Evolutionary conservation across 208 protist genomes (phyloP), one percentile per base, ranked within the genome.

Genomic region (Angomonas ambiguus): DNA sequence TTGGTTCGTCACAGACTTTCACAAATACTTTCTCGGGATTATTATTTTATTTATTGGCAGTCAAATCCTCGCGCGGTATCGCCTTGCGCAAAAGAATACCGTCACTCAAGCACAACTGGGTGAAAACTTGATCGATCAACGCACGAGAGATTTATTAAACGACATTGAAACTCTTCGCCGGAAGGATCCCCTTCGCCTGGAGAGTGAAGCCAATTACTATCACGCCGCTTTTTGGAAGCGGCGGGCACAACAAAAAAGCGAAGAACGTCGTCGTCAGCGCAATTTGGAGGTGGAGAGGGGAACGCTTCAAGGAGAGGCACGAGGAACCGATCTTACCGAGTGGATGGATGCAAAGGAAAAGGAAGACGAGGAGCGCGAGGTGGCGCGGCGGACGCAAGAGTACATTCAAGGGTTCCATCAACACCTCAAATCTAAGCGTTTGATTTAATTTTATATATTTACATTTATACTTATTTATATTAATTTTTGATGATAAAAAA

Each of bases 351-450:
- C 89, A 38, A 95, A 95, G 71, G 82, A 70, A 38, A 95, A 95
- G 72, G 89, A 95, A 41, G 82, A 92, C 57, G 85, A 95, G 74
- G 89, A 95, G 68, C 83, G 86, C 11, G 84, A 95, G 61, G 84
- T 95, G 32, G 85, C 89, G 18, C 78, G 86, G 2, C 79, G 89
- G 10, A 95, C 89, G 22, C 85, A 92, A 67, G 89, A 95, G 28
- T 95, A 95, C 71, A 93, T 95, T 45, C 89, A 93, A 41, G 89
- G 89, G 27, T 95, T 95, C 58, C 89, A 95, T 48, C 85, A 95
- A 72, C 89, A 95, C 62, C 77, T 95, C 22, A 95, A 95, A 65
- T 84, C 86, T 2, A 92, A 92, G 77, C 78, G 86, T 28, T 85
- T 95, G 30, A 92, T 95, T 65, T 95, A 41, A 35, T 20, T n/a